These are phyloP conservation scores for Dryas integrifolia DNA, from an alignment of 331 rosid genomes.

Conservation along the genomic window DNA sequence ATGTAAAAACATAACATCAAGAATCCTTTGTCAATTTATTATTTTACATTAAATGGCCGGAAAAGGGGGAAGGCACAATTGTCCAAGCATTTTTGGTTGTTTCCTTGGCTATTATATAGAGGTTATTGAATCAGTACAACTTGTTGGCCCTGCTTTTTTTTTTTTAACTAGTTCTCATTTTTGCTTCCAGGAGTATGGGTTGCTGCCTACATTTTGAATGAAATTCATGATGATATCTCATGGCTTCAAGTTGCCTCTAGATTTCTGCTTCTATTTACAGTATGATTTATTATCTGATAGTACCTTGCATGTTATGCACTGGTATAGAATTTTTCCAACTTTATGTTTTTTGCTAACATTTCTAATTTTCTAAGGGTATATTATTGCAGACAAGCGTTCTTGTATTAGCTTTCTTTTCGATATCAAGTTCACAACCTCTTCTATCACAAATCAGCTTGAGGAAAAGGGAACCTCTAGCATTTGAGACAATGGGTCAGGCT, in stretches of 20 bases:
- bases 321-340: neutral
- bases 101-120: neutral
- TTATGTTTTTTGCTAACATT: conserved; percentile 24
- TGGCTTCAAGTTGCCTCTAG: conserved; percentile 86
- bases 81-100: neutral
- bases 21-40: neutral
- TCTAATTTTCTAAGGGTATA: conserved; percentile 29
- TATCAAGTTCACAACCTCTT: conserved; percentile 95
- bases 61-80: neutral
- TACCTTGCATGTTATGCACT: conserved; percentile 14
- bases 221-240: conserved; percentile 74
- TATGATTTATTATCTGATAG: conserved; percentile 36
- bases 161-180: conserved; percentile 24
- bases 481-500: conserved; percentile 90
- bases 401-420: conserved; percentile 74
- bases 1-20: neutral
- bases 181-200: conserved; percentile 73
- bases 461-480: conserved; percentile 62
- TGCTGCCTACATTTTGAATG: conserved; percentile 72
- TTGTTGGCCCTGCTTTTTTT: conserved; percentile 6
- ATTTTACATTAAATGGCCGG: neutral
- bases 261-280: conserved; percentile 72
- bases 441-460: conserved; percentile 93
- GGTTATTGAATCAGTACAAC: conserved; percentile 14
- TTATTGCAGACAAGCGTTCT: conserved; percentile 81